Evolutionary conservation across 352 stramenopile genomes (phyloP).

Genomic region (Globisporangium mamillatum): DNA sequence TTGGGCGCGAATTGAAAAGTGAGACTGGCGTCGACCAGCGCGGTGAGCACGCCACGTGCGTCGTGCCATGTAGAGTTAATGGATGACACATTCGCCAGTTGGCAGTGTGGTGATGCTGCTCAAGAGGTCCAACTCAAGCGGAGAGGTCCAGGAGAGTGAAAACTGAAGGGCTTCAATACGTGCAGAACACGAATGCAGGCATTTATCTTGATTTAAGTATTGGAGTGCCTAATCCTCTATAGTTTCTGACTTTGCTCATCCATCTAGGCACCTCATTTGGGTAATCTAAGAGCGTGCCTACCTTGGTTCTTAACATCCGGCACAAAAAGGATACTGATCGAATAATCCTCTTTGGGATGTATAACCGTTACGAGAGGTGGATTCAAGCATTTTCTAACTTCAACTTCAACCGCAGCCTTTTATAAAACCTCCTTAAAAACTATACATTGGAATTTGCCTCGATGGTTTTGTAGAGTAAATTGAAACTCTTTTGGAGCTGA

Average conservation of each 20-base stretch:
- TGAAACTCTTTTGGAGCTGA: neutral
- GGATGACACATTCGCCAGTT: neutral
- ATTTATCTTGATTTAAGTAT: too few relatives aligned
- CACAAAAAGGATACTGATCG: too few relatives aligned
- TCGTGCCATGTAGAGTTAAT: neutral
- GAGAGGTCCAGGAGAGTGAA: neutral
- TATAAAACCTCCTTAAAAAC: neutral
- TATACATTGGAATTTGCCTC: neutral
- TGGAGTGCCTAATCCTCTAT: too few relatives aligned
- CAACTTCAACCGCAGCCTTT: neutral
- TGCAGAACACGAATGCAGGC: too few relatives aligned
- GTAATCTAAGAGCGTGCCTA: too few relatives aligned
- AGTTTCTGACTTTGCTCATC: too few relatives aligned
- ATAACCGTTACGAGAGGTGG: too few relatives aligned
- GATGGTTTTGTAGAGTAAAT: neutral
- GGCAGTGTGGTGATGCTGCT: neutral
- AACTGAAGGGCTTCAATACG: neutral
- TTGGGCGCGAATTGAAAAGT: slow-evolving; percentile 10
- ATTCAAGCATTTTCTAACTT: neutral
- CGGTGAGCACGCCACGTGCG: neutral
- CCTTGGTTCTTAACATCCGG: too few relatives aligned
- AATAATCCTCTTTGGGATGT: too few relatives aligned
- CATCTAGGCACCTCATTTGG: too few relatives aligned
- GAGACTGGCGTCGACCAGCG: neutral
- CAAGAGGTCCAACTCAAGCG: neutral